phyloP scores from a whole-genome alignment of 805 yeast genomes.

The Deakozyma indianensis region DNA sequence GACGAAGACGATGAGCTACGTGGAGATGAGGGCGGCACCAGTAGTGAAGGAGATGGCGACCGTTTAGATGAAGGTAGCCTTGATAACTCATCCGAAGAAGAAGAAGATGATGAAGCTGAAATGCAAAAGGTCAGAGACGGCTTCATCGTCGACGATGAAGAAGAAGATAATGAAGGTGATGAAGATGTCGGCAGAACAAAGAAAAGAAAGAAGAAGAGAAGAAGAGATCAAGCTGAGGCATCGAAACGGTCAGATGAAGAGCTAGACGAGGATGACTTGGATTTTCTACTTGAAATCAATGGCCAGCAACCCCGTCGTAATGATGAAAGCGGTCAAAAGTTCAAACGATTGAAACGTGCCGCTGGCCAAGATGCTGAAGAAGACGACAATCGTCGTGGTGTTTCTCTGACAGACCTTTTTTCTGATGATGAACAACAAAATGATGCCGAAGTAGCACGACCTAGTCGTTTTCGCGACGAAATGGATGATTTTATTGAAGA shows the following conservation, averaged over 20 bases:
- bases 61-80: constrained; percentile 30
- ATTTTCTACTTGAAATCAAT: constrained; percentile 76
- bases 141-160: constrained; percentile 87
- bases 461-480: constrained; percentile 47
- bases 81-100: constrained; percentile 84
- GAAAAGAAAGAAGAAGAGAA: constrained; percentile 13
- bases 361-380: constrained; percentile 24
- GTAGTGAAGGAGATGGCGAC: constrained; percentile 15
- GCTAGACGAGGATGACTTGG: constrained; percentile 91
- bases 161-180: constrained; percentile 30
- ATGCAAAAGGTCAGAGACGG: constrained; percentile 74
- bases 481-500: constrained; percentile 96
- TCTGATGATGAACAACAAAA: constrained; percentile 40
- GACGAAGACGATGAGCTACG: constrained; percentile 13
- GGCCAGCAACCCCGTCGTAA: constrained; percentile 28
- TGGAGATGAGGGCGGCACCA: constrained; percentile 2
- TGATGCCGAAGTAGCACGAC: constrained; percentile 23
- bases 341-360: constrained; percentile 78
- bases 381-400: constrained; percentile 10
- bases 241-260: constrained; percentile 20
- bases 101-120: constrained; percentile 87
- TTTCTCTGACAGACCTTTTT: constrained; percentile 52
- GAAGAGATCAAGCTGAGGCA: constrained; percentile 7
- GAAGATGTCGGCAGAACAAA: constrained; percentile 8
- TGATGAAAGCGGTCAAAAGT: constrained; percentile 32